These are phyloP conservation scores for Backusella circina DNA, from an alignment of 192 early-diverging fungal species.

Conservation along the genomic window DNA sequence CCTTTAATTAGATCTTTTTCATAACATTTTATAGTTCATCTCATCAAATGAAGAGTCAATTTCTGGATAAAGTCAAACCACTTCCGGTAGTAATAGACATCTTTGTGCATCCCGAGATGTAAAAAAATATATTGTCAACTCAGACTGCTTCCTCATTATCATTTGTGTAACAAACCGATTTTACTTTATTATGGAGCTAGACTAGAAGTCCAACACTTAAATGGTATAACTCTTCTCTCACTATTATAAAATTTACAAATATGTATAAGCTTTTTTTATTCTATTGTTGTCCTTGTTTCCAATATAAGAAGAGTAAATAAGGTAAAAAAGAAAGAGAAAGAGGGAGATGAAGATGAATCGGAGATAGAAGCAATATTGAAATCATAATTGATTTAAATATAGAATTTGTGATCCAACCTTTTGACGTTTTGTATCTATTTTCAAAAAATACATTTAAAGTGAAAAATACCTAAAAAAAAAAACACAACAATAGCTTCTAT, in stretches of 20 bases:
- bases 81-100: background rate
- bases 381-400: background rate
- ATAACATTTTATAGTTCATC: background rate
- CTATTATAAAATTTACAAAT: background rate
- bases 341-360: background rate
- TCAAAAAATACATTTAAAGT: background rate
- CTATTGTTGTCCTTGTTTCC: background rate
- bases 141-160: background rate
- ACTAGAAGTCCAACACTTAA: background rate
- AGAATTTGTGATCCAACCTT: background rate
- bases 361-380: background rate
- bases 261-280: background rate
- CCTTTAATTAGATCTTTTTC: background rate
- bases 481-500: background rate
- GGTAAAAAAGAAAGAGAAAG: background rate
- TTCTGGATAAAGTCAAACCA: background rate
- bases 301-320: background rate
- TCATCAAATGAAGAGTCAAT: background rate
- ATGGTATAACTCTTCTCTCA: background rate
- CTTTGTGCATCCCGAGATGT: background rate
- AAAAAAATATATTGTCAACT: background rate
- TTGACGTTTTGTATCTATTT: background rate
- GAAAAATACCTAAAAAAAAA: background rate
- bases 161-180: background rate
- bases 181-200: background rate